Percentiles rank a stretch among this genome's conserved stretches.
phyloP scores from a whole-genome alignment of 768 basidiomycete genomes.

The Podaxis sp. region DNA sequence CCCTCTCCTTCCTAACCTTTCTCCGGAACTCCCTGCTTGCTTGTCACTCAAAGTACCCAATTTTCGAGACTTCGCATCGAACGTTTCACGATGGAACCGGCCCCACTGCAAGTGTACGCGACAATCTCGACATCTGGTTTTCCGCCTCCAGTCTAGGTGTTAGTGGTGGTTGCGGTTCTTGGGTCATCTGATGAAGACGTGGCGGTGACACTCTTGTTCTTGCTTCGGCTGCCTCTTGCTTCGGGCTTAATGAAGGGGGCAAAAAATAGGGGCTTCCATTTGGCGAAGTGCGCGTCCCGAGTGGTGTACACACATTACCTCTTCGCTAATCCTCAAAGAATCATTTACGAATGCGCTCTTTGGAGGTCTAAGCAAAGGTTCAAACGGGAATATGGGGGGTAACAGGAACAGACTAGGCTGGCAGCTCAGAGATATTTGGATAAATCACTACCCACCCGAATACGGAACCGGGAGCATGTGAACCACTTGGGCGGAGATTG shows the following conservation, averaged over 20 bases:
- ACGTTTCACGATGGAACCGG: constrained; percentile 47
- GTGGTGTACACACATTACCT: neutral
- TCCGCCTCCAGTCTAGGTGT: neutral
- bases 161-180: neutral
- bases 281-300: neutral
- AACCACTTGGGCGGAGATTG: too few relatives aligned
- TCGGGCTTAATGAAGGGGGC: neutral
- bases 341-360: neutral
- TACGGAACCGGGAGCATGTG: too few relatives aligned
- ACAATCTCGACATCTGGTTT: constrained; percentile 25
- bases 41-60: neutral
- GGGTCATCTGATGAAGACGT: neutral
- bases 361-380: neutral
- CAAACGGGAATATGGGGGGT: too few relatives aligned
- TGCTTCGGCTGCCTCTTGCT: neutral
- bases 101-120: constrained; percentile 44
- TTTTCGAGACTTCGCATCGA: constrained; percentile 27
- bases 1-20: neutral
- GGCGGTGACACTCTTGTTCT: neutral
- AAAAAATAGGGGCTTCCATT: neutral
- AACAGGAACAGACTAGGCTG: too few relatives aligned
- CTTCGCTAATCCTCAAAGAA: neutral
- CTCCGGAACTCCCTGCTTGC: neutral
- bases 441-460: too few relatives aligned
- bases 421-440: neutral